A percentile compares a stretch with the other conserved stretches of the same genome.
Conservation (phyloP, 495 filamentous ascomycete genomes). For the Trichocladium antarcticum region DNA sequence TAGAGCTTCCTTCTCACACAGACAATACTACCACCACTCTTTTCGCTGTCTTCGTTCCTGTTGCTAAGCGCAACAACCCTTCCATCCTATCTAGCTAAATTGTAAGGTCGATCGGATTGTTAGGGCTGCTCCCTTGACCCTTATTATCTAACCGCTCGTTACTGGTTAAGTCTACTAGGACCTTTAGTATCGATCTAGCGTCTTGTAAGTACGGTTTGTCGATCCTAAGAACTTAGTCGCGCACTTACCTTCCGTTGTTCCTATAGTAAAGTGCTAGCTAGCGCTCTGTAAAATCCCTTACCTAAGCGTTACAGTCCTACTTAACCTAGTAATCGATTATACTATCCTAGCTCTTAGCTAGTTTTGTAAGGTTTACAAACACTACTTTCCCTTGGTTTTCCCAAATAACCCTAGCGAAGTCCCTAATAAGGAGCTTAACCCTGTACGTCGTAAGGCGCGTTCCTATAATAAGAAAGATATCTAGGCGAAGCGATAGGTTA, state of each 20-base stretch:
- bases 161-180: slow-evolving; percentile 6
- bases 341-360: slow-evolving; percentile 1
- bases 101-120: slow-evolving; percentile 11
- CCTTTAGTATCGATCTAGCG: slow-evolving; percentile 3
- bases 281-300: slow-evolving; percentile 8
- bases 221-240: not conserved
- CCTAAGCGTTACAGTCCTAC: slow-evolving; percentile 11
- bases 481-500: slow-evolving; percentile 7
- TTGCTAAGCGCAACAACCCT: too few species aligned
- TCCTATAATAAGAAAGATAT: slow-evolving; percentile 16
- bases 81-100: not conserved
- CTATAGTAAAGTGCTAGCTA: slow-evolving; percentile 6
- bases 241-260: not conserved
- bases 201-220: not conserved
- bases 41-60: too few species aligned
- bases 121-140: slow-evolving; percentile 6
- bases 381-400: slow-evolving; percentile 10
- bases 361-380: slow-evolving; percentile 11
- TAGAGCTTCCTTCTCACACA: too few species aligned
- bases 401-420: slow-evolving; percentile 10
- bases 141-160: slow-evolving; percentile 4
- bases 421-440: slow-evolving; percentile 11
- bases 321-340: slow-evolving; percentile 13
- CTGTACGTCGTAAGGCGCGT: slow-evolving; percentile 12
- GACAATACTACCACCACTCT: too few species aligned